Percentiles rank a stretch among this genome's conserved stretches.
phyloP scores from a whole-genome alignment of 306 rosid genomes.

The Mimosa pudica region DNA sequence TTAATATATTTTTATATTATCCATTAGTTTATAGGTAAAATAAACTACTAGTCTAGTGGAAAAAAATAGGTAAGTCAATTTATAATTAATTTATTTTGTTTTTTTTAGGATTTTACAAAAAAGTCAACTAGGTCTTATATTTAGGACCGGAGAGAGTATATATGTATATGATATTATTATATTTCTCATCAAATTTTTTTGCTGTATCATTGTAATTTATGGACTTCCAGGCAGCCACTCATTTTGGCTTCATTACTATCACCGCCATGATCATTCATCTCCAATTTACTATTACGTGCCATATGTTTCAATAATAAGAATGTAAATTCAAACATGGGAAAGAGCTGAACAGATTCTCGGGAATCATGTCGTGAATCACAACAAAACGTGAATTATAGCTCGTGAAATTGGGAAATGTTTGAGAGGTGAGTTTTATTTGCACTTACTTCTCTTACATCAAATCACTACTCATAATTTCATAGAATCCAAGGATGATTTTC shows the following conservation, averaged over 20 bases:
- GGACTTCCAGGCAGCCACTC: too few relatives aligned
- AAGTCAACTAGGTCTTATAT: too few relatives aligned
- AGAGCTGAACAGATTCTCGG: slow-evolving; percentile 60
- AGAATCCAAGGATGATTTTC: slow-evolving; percentile 61
- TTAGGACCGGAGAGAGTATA: too few relatives aligned
- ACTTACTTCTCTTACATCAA: slow-evolving; percentile 32
- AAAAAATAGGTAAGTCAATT: too few relatives aligned
- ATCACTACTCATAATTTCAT: slow-evolving; percentile 11
- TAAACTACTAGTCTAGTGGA: too few relatives aligned
- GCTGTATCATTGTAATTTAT: background rate
- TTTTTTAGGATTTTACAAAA: too few relatives aligned
- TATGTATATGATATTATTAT: too few relatives aligned
- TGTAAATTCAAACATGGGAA: slow-evolving; percentile 39
- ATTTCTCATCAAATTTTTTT: background rate
- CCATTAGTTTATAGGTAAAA: too few relatives aligned
- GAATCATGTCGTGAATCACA: slow-evolving; percentile 67
- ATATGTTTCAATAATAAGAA: background rate
- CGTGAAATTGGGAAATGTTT: slow-evolving; percentile 67
- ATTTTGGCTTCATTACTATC: background rate
- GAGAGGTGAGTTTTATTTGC: slow-evolving; percentile 46
- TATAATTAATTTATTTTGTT: too few relatives aligned
- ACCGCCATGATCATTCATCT: background rate
- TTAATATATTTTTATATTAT: too few relatives aligned
- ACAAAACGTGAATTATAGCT: slow-evolving; percentile 86
- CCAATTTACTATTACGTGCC: background rate